Evolutionary conservation across 441 rosid species (phyloP).

Genomic region (Gossypium laxum): DNA sequence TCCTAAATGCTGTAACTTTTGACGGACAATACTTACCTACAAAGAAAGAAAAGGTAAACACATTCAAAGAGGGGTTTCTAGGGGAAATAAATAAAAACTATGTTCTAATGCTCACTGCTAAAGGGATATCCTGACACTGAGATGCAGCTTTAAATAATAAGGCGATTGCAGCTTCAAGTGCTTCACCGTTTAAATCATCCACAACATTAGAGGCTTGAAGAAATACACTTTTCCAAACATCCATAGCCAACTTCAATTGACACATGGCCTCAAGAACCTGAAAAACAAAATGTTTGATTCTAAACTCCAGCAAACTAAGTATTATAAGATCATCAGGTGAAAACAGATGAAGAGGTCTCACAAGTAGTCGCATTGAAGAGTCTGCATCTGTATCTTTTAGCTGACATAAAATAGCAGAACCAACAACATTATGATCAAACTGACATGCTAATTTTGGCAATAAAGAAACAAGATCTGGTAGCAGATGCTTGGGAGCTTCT

Average conservation of each 20-base stretch:
- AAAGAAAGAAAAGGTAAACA: slow-evolving; percentile 20
- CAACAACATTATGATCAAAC: slow-evolving; percentile 80
- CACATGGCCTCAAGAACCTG: slow-evolving; percentile 80
- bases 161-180: slow-evolving; percentile 64
- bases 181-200: slow-evolving; percentile 59
- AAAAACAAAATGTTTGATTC: slow-evolving; percentile 10
- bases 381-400: slow-evolving; percentile 78
- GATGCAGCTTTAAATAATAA: slow-evolving; percentile 82
- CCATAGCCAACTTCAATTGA: slow-evolving; percentile 75
- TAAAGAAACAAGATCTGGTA: slow-evolving; percentile 63
- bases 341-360: slow-evolving; percentile 35
- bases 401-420: slow-evolving; percentile 67
- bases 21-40: slow-evolving; percentile 75
- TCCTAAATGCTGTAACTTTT: slow-evolving; percentile 64
- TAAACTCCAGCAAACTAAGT: not conserved
- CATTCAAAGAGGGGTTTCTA: not conserved
- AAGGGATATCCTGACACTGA: slow-evolving; percentile 75
- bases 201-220: slow-evolving; percentile 63
- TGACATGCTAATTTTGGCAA: slow-evolving; percentile 91
- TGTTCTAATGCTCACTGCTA: slow-evolving; percentile 40
- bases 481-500: slow-evolving; percentile 84
- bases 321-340: not conserved
- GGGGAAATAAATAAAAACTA: not conserved
- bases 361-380: slow-evolving; percentile 64
- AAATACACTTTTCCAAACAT: slow-evolving; percentile 65